These are phyloP conservation scores for Talaromyces sp. DNA, from an alignment of 2,329 filamentous ascomycete species.

Conservation along the genomic window DNA sequence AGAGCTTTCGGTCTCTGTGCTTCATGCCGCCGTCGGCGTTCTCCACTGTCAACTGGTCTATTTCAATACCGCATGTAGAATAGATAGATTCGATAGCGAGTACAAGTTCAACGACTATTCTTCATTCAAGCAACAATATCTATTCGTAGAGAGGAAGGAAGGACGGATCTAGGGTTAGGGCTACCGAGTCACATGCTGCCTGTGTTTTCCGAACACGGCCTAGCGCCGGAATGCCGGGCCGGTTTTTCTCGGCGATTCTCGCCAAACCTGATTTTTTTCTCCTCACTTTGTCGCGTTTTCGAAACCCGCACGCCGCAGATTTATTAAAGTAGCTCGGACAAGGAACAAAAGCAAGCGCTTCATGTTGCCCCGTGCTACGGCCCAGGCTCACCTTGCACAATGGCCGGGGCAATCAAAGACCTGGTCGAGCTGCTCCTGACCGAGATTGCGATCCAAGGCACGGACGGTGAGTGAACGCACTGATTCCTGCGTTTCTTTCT, in stretches of 20 bases:
- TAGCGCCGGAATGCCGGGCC: not conserved
- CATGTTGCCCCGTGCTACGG: not conserved
- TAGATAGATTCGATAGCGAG: not conserved
- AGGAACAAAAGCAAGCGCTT: not conserved
- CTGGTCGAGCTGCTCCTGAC: conserved; percentile 12
- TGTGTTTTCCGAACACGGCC: not conserved
- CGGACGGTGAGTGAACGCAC: conserved; percentile 3
- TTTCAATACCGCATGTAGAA: not conserved
- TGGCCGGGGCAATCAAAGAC: conserved; percentile 10
- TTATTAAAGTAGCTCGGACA: not conserved
- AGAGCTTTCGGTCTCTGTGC: not conserved
- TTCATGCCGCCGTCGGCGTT: not conserved
- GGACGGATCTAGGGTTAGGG: not conserved
- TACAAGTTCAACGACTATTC: not conserved
- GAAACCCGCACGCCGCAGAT: conserved; percentile 6
- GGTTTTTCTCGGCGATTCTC: not conserved
- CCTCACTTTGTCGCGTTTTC: conserved; percentile 6
- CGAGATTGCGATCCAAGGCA: conserved; percentile 11
- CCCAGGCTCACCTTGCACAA: not conserved
- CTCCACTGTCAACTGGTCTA: not conserved
- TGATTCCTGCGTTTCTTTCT: not conserved
- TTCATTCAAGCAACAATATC: not conserved
- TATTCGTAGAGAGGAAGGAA: not conserved
- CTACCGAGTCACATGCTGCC: not conserved
- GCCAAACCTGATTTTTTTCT: too few relatives aligned